phyloP scores from a whole-genome alignment of 2,329 filamentous ascomycete genomes.

The Diaporthe caulivora region DNA sequence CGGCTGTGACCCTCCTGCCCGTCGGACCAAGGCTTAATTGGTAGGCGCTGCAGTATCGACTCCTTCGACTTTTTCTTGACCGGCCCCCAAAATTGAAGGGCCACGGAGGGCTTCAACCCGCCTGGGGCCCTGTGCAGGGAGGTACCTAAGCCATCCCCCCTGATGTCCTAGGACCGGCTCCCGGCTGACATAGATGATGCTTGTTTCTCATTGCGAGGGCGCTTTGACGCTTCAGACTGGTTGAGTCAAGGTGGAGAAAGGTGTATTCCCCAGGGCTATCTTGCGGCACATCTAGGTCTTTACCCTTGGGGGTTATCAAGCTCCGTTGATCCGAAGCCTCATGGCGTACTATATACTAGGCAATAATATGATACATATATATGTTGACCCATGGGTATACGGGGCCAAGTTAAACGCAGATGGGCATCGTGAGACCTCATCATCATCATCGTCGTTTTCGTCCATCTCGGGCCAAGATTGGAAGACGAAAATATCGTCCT shows the following conservation, averaged over 20 bases:
- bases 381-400: neutral
- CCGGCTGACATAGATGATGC: conserved; percentile 18
- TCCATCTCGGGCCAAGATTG: conserved; percentile 5
- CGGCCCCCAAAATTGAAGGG: conserved; percentile 16
- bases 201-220: neutral
- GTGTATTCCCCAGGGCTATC: conserved; percentile 13
- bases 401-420: neutral
- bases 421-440: conserved; percentile 11
- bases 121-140: neutral
- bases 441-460: conserved; percentile 7
- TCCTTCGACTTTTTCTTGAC: neutral
- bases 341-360: conserved; percentile 25
- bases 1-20: conserved; percentile 22
- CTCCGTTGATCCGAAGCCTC: conserved; percentile 23
- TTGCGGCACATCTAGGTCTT: neutral
- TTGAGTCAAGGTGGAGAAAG: neutral
- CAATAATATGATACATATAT: conserved; percentile 31
- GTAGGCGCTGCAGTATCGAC: neutral
- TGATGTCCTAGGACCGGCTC: neutral
- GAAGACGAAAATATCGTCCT: neutral
- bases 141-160: neutral
- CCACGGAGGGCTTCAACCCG: conserved; percentile 26
- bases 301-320: neutral
- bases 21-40: conserved; percentile 2
- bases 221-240: neutral